Evolutionary conservation across 345 rosid genomes (phyloP).

Genomic region (Salix udensis): DNA sequence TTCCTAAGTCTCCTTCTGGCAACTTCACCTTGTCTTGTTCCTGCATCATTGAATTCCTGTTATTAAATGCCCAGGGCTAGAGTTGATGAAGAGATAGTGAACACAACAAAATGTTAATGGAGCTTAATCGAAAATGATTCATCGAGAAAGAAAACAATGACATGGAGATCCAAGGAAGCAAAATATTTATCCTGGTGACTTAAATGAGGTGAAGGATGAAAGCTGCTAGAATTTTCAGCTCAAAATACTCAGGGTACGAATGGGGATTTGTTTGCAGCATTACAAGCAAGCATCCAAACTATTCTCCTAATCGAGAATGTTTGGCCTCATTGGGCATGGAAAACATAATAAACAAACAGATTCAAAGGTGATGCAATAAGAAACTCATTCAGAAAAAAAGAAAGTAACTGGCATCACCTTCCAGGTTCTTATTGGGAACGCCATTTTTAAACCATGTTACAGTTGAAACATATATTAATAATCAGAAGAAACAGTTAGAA

Average conservation of each 20-base stretch:
- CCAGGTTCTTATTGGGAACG: not conserved
- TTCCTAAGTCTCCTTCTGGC: constrained; percentile 45
- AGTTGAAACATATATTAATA: not conserved
- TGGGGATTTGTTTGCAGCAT: too few relatives aligned
- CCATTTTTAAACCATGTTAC: not conserved
- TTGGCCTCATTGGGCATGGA: too few relatives aligned
- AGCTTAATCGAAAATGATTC: not conserved
- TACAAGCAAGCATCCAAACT: not conserved
- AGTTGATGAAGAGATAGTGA: not conserved
- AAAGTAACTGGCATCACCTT: not conserved
- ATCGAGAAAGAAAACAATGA: not conserved
- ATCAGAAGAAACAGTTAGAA: not conserved
- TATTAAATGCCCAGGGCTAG: not conserved
- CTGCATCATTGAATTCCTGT: constrained; percentile 32
- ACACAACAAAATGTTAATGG: not conserved
- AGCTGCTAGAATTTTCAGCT: too few relatives aligned
- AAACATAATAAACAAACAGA: not conserved
- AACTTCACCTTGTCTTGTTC: constrained; percentile 40
- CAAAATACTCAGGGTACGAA: too few relatives aligned
- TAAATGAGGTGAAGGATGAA: not conserved
- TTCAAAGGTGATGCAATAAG: not conserved
- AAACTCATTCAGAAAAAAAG: not conserved
- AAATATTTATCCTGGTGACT: not conserved
- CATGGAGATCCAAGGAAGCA: not conserved
- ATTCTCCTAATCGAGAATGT: not conserved